Evolutionary conservation across 768 basidiomycete genomes (phyloP).

Genomic region (Clitopilus hobsonii): DNA sequence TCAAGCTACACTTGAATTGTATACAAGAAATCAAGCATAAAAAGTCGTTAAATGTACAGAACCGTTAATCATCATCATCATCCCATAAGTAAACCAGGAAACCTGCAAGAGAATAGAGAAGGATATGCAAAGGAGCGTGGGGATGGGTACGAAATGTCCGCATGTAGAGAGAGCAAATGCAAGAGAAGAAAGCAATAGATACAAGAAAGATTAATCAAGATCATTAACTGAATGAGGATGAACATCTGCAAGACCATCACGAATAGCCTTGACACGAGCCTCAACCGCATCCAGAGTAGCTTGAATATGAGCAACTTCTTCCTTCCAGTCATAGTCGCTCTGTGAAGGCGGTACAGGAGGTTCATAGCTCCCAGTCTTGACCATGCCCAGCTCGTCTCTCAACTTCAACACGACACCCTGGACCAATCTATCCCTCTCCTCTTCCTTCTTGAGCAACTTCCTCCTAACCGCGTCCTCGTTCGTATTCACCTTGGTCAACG

Average conservation of each 20-base stretch:
- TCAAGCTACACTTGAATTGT: background rate
- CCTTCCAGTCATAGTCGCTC: constrained; percentile 22
- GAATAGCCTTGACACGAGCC: constrained; percentile 45
- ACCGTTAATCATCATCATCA: background rate
- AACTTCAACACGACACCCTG: constrained; percentile 68
- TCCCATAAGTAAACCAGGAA: background rate
- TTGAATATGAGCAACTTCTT: constrained; percentile 44
- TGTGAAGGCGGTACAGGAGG: constrained; percentile 6
- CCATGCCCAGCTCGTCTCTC: constrained; percentile 60
- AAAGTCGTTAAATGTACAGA: background rate
- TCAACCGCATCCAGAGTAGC: constrained; percentile 54
- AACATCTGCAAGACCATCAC: constrained; percentile 27
- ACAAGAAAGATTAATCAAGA: background rate
- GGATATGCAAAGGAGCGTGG: background rate
- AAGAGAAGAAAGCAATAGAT: background rate
- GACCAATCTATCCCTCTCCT: constrained; percentile 73
- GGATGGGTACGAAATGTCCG: background rate
- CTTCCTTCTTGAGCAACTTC: constrained; percentile 48
- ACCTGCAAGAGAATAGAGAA: background rate
- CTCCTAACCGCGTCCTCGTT: constrained; percentile 36
- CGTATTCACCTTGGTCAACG: constrained; percentile 37
- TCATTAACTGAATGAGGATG: constrained; percentile 17
- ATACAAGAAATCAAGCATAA: background rate
- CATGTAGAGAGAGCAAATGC: background rate
- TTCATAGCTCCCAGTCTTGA: constrained; percentile 1